Percentiles rank a stretch among this genome's conserved stretches.
Evolutionary conservation across 768 basidiomycete species (phyloP).

Genomic region (Tephrocybe sp.): DNA sequence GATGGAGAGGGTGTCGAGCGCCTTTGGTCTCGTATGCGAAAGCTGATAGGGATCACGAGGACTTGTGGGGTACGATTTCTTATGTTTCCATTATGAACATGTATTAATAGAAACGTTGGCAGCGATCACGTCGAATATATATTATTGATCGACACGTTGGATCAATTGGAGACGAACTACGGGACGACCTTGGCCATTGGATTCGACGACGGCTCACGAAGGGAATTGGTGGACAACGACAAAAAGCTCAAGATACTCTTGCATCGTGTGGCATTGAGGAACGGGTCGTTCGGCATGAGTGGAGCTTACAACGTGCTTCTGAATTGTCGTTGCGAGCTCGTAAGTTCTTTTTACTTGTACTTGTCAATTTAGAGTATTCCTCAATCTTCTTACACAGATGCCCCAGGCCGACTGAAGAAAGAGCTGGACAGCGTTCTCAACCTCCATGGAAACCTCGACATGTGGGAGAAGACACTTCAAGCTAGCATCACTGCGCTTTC

Average conservation of each 20-base stretch:
- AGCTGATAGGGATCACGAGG: constrained; percentile 32
- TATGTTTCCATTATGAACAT: too few species aligned
- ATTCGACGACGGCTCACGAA: constrained; percentile 20
- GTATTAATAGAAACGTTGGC: too few species aligned
- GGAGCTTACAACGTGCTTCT: constrained; percentile 24
- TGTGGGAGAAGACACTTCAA: constrained; percentile 14
- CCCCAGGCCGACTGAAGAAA: too few species aligned
- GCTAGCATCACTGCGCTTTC: constrained; percentile 13
- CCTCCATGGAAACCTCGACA: too few species aligned
- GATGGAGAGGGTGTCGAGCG: constrained; percentile 34
- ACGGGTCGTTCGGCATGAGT: too few species aligned
- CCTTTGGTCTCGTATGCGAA: constrained; percentile 32
- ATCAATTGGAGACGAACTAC: constrained; percentile 22
- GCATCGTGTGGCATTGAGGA: too few species aligned
- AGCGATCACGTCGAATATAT: constrained; percentile 28
- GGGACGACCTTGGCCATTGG: constrained; percentile 32
- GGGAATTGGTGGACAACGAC: constrained; percentile 10
- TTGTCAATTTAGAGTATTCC: too few species aligned
- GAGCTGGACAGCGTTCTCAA: too few species aligned
- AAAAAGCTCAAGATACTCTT: constrained; percentile 17
- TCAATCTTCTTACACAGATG: too few species aligned
- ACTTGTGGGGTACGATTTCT: constrained; percentile 29
- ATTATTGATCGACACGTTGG: constrained; percentile 31
- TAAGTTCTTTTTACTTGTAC: too few species aligned
- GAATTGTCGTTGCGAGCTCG: too few species aligned